These are phyloP conservation scores for Fraxinus velutina DNA, from an alignment of 305 asterid species.

Conservation along the genomic window DNA sequence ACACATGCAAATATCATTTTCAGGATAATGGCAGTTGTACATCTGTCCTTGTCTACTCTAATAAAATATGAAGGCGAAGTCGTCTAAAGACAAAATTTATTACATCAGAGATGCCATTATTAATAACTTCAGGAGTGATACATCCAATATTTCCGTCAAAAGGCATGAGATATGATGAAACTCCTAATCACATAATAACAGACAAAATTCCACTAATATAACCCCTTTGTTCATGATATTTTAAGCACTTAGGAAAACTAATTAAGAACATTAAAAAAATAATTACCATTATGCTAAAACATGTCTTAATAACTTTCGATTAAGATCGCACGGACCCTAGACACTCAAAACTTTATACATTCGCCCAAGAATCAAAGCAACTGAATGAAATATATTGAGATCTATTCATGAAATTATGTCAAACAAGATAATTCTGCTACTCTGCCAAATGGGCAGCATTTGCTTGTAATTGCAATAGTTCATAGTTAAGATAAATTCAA, in stretches of 20 bases:
- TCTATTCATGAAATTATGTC: neutral
- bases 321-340: neutral
- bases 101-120: conserved; percentile 6
- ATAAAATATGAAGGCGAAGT: neutral
- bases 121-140: neutral
- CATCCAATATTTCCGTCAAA: neutral
- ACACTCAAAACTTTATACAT: neutral
- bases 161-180: neutral
- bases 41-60: neutral
- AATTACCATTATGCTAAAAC: neutral
- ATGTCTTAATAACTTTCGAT: neutral
- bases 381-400: neutral
- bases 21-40: neutral
- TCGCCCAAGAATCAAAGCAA: neutral
- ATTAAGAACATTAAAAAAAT: neutral
- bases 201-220: conserved; percentile 1
- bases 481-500: neutral
- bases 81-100: neutral
- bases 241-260: neutral
- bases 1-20: neutral
- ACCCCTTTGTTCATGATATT: neutral
- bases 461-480: neutral
- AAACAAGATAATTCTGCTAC: neutral
- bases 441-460: neutral
- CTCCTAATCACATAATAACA: neutral